Evolutionary conservation across 208 protist genomes (phyloP), one percentile per base, ranked within the genome.

Genomic region (Crithidia mellificae): DNA sequence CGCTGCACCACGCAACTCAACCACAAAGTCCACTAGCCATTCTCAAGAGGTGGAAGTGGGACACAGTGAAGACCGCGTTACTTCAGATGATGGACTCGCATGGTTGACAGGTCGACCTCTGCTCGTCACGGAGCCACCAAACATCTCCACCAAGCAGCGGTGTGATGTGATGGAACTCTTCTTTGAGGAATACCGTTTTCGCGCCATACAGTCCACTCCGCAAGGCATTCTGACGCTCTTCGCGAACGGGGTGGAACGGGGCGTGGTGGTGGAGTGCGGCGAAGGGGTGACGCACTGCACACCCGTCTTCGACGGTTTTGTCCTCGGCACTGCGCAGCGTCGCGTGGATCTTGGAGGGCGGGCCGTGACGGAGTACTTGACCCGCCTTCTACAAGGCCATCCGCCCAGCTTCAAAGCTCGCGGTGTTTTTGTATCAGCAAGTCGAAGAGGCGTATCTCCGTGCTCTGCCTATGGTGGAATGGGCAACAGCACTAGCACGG

Each of bases 211-310:
- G 74, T 76, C 98, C 11, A 81, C 84, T 19, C 88, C 97, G 50
- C 90, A 97, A 58, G 89, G 85, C n/a, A 80, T 98, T 2, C 68
- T 99, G 2, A 90, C 92, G 6, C 85, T 99, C 1, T 99, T 99
- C 77, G 96, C 98, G 9, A 93, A 98, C 75, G 98, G 98, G 61
- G 78, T 98, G 1, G 65, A 94, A 19, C 98, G 97, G 14, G 98
- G 98, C 52, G 93, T 99, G 14, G 98, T 99, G 32, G 88, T 99
- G 32, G 98, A 99, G 79, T 94, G 88, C 58, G 98, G 98, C 24
- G 98, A 99, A 73, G 98, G 98, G 73, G 94, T 99, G 5, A 98
- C 98, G 8, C 98, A 99, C 79, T 98, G 98, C 78, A 96, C 99
- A 9, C 98, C 98, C 27, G 94, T 99, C 5, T 99, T 95, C 77